Evolutionary conservation across 2,329 filamentous ascomycete genomes (phyloP).

Genomic region (Nothophaeocryptopus gaeumannii): DNA sequence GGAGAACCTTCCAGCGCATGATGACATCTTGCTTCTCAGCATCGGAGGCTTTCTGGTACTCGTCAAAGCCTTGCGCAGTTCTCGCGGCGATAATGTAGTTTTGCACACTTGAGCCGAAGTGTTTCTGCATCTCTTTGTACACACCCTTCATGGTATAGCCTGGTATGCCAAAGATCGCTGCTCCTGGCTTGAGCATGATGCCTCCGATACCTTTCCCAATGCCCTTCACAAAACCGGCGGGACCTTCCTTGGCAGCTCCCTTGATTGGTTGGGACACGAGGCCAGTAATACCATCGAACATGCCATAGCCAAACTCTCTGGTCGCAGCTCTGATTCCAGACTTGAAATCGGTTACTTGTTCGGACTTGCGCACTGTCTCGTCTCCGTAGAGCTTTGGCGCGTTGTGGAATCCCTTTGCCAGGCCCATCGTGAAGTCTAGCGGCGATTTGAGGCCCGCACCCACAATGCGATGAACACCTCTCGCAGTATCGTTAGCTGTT

Average conservation of each 20-base stretch:
- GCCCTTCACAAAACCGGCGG: constrained; percentile 68
- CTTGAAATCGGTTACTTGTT: constrained; percentile 73
- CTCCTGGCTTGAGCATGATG: constrained; percentile 69
- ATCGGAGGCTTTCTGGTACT: constrained; percentile 53
- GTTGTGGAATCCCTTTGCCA: constrained; percentile 86
- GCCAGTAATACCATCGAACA: constrained; percentile 74
- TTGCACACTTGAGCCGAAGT: constrained; percentile 67
- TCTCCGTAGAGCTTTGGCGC: constrained; percentile 83
- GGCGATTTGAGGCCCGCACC: constrained; percentile 63
- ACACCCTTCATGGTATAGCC: constrained; percentile 77
- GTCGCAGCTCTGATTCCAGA: constrained; percentile 71
- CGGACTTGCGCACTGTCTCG: constrained; percentile 71
- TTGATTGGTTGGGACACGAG: constrained; percentile 69
- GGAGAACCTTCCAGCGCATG: constrained; percentile 60
- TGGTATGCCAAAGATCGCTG: constrained; percentile 56
- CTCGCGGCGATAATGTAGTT: constrained; percentile 78
- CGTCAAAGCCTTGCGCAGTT: constrained; percentile 70
- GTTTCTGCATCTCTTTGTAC: constrained; percentile 67
- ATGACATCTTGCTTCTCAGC: constrained; percentile 66
- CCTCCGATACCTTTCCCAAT: constrained; percentile 77
- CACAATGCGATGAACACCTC: constrained; percentile 38
- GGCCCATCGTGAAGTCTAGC: constrained; percentile 77
- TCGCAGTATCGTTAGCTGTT: constrained; percentile 33
- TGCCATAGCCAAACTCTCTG: constrained; percentile 66
- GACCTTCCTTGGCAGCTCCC: constrained; percentile 62